Conservation (phyloP, 768 basidiomycete genomes). For the Termitomyces sp. region DNA sequence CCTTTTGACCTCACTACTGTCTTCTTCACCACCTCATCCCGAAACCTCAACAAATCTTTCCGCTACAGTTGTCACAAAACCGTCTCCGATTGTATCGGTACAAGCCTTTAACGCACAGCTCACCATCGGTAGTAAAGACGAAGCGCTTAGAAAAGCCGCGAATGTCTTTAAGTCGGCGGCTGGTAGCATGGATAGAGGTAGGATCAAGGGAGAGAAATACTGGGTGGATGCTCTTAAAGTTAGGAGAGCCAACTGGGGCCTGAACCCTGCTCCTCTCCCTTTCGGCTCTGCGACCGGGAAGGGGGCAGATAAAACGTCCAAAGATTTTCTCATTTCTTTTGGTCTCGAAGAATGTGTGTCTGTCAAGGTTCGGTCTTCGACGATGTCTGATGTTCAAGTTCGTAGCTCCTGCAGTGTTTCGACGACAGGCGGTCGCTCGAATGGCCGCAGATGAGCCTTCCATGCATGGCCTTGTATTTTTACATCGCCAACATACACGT, state of each 20-base stretch:
- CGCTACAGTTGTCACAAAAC: conserved; percentile 65
- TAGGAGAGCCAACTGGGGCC: conserved; percentile 73
- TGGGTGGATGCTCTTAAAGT: conserved; percentile 83
- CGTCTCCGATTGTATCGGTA: conserved; percentile 60
- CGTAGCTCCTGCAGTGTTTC: conserved; percentile 62
- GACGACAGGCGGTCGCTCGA: conserved; percentile 67
- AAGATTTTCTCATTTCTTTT: conserved; percentile 77
- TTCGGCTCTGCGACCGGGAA: conserved; percentile 67
- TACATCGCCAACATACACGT: conserved; percentile 60
- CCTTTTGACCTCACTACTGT: conserved; percentile 57
- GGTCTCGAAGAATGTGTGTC: conserved; percentile 79
- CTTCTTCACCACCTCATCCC: conserved; percentile 23
- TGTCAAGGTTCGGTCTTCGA: background rate
- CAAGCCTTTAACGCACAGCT: conserved; percentile 72
- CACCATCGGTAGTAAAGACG: conserved; percentile 76
- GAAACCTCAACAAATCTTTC: conserved; percentile 36
- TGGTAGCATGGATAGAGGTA: conserved; percentile 60
- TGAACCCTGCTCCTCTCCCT: conserved; percentile 77
- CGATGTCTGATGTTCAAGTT: background rate
- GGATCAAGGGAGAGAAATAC: conserved; percentile 64
- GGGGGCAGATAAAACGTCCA: conserved; percentile 75
- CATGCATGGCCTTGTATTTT: conserved; percentile 49
- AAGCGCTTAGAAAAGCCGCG: conserved; percentile 71
- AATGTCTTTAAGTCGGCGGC: conserved; percentile 68
- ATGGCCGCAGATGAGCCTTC: conserved; percentile 49